phyloP scores from a whole-genome alignment of 768 basidiomycete genomes.

The Serpula lacrymans region DNA sequence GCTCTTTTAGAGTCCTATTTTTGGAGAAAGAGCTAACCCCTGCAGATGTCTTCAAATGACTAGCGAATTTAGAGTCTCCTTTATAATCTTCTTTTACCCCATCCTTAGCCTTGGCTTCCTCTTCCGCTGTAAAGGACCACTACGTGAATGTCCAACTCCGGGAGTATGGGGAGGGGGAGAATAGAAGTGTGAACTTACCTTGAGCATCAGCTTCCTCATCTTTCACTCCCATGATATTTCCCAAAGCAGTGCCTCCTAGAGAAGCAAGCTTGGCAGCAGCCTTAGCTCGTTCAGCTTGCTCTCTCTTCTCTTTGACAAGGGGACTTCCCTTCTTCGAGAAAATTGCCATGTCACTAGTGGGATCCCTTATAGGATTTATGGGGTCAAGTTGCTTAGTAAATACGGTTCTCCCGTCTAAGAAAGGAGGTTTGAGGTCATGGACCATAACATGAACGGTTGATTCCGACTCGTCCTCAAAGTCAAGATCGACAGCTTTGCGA shows the following conservation, averaged over 20 bases:
- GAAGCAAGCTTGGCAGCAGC: slow-evolving; percentile 94
- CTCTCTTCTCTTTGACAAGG: slow-evolving; percentile 92
- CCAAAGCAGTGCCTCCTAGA: slow-evolving; percentile 88
- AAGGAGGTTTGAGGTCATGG: slow-evolving; percentile 95
- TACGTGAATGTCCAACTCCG: slow-evolving; percentile 81
- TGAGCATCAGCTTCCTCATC: slow-evolving; percentile 93
- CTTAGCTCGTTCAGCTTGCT: slow-evolving; percentile 93
- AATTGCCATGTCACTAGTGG: slow-evolving; percentile 90
- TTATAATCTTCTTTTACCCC: slow-evolving; percentile 72
- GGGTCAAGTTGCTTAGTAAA: slow-evolving; percentile 97
- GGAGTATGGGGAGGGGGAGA: slow-evolving; percentile 20
- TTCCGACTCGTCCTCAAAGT: slow-evolving; percentile 95
- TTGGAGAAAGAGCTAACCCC: slow-evolving; percentile 82
- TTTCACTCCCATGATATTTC: slow-evolving; percentile 96
- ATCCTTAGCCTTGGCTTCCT: slow-evolving; percentile 43
- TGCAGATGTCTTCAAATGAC: slow-evolving; percentile 77
- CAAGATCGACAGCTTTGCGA: slow-evolving; percentile 81
- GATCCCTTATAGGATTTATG: slow-evolving; percentile 93
- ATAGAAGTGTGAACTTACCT: slow-evolving; percentile 50
- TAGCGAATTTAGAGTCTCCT: slow-evolving; percentile 96
- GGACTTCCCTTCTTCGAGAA: slow-evolving; percentile 97
- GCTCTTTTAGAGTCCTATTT: slow-evolving; percentile 84
- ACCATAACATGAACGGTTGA: slow-evolving; percentile 97
- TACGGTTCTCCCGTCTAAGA: slow-evolving; percentile 93
- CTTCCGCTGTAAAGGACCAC: slow-evolving; percentile 47